A percentile compares a stretch with the other conserved stretches of the same genome.
Evolutionary conservation across 2,329 filamentous ascomycete species (phyloP).

Genomic region (Phaeosphaeriaceae sp.): DNA sequence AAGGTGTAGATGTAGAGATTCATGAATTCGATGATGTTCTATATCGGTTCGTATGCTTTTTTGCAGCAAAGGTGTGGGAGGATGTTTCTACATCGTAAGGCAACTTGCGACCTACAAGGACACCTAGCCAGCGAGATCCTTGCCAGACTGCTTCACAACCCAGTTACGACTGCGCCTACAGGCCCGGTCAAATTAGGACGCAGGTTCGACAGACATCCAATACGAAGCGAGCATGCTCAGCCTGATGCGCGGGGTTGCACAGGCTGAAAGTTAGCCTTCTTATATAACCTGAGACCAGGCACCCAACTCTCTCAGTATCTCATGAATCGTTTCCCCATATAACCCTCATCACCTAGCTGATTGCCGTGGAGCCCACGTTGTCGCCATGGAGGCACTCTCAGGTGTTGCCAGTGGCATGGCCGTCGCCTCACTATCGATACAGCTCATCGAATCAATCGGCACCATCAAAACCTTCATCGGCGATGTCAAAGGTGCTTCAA

Average conservation of each 20-base stretch:
- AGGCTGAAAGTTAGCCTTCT: neutral
- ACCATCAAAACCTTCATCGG: conserved; percentile 13
- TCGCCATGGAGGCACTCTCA: conserved; percentile 21
- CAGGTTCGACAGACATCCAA: too few species aligned
- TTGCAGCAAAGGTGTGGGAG: too few species aligned
- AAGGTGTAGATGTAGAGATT: neutral
- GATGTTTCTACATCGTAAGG: too few species aligned
- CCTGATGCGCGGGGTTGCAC: neutral
- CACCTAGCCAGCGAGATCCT: too few species aligned
- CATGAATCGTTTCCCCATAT: too few species aligned
- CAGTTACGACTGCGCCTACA: neutral
- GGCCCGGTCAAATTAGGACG: too few species aligned
- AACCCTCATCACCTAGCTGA: neutral
- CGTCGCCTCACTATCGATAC: conserved; percentile 18
- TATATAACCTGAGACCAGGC: neutral
- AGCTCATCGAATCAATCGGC: conserved; percentile 17
- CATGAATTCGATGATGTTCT: neutral
- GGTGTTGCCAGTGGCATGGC: conserved; percentile 23
- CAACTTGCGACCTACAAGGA: too few species aligned
- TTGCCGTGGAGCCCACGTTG: neutral
- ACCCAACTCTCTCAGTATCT: too few species aligned
- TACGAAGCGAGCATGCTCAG: neutral
- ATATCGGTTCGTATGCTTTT: neutral
- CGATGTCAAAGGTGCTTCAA: conserved; percentile 16
- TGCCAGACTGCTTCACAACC: too few species aligned